These are phyloP conservation scores for Dysphania ambrosioides DNA, from an alignment of 148 eudicot genomes.

Conservation along the genomic window DNA sequence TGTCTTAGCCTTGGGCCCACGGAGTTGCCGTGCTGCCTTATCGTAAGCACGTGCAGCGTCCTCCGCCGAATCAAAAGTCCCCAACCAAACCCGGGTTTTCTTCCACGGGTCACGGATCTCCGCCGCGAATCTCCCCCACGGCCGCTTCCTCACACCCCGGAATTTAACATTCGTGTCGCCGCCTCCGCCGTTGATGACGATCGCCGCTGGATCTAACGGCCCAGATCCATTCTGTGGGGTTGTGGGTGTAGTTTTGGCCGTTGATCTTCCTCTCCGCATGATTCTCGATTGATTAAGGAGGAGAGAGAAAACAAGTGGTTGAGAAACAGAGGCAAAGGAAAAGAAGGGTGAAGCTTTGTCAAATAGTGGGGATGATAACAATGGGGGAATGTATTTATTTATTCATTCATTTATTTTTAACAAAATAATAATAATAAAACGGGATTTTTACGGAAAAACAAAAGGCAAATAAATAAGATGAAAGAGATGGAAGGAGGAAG, in stretches of 20 bases:
- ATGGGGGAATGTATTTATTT: neutral
- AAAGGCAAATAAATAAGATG: too few species aligned
- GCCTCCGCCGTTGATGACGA: neutral
- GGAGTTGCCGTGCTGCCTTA: conserved; percentile 51
- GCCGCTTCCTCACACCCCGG: conserved; percentile 64
- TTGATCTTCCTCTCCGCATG: conserved; percentile 34
- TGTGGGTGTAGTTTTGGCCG: neutral
- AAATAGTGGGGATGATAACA: conserved; percentile 3
- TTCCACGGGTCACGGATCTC: conserved; percentile 83
- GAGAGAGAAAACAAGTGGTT: neutral
- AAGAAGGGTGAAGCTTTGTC: neutral
- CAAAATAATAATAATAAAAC: too few species aligned
- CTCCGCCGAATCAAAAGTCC: conserved; percentile 67
- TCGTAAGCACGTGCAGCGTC: conserved; percentile 81
- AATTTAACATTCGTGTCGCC: conserved; percentile 19
- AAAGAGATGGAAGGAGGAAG: too few species aligned
- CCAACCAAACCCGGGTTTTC: conserved; percentile 75
- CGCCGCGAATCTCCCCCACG: conserved; percentile 74
- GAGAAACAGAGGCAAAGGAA: neutral
- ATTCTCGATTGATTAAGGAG: neutral
- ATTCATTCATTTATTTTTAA: too few species aligned
- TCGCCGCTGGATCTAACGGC: conserved; percentile 12
- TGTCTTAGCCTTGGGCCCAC: conserved; percentile 71
- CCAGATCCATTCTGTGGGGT: neutral
- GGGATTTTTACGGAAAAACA: too few species aligned